Conservation (phyloP, 2,329 filamentous ascomycete species). For the Dactylonectria estremocensis region DNA sequence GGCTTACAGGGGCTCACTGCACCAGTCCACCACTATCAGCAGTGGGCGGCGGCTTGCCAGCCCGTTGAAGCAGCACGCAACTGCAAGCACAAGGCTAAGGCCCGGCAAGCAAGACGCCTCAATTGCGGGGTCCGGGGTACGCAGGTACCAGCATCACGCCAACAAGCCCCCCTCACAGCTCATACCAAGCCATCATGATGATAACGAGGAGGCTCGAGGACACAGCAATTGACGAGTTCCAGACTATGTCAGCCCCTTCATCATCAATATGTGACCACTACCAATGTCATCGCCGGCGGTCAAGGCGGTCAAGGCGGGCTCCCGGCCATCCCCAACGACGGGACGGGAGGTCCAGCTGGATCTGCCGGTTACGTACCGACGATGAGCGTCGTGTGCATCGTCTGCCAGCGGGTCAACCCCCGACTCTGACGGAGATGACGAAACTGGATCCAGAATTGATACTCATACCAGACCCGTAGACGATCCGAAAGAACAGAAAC, state of each 20-base stretch:
- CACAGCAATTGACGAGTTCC: neutral
- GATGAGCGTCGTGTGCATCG: slow-evolving; percentile 7
- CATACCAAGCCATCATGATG: neutral
- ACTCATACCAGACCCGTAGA: neutral
- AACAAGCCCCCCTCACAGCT: neutral
- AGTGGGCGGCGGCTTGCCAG: neutral
- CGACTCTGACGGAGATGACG: slow-evolving; percentile 7
- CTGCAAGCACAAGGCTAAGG: neutral
- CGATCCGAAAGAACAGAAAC: neutral
- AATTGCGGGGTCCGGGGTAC: slow-evolving; percentile 47
- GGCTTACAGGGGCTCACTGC: neutral
- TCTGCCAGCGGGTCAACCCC: slow-evolving; percentile 3
- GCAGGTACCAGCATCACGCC: slow-evolving; percentile 27
- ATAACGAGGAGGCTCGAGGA: neutral
- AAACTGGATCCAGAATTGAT: slow-evolving; percentile 8
- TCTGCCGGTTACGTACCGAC: neutral
- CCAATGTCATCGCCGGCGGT: neutral
- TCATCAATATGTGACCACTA: neutral
- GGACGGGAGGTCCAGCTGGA: neutral
- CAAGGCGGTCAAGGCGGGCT: neutral
- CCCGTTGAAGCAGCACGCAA: neutral
- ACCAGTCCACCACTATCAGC: neutral
- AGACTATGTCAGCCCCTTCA: no score
- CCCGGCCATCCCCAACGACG: neutral
- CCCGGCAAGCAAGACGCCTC: slow-evolving; percentile 1